Base-by-base conservation (phyloP, 345 rosid species). In the Salix viminalis region DNA sequence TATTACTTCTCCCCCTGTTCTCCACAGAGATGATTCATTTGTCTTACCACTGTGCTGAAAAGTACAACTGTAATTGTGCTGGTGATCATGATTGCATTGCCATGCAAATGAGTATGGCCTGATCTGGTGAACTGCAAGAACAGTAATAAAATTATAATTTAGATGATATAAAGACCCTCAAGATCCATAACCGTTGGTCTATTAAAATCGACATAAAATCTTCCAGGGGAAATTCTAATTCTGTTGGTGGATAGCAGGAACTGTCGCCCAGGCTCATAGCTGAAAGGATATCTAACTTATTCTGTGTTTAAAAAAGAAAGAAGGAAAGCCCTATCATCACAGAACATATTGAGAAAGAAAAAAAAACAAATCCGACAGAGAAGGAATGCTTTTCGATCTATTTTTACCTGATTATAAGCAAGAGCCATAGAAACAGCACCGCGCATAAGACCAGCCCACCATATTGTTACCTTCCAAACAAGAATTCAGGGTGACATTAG, bases 381-480 rank as follows among this genome's bases (percentile, higher is more conserved):
- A 50, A 79, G 72, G 54, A 68, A 75, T 13, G 28, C 6, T 6
- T 0, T 61, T 60, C 70, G 23, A 71, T 72, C 30, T 42, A 71
- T 5, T 32, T 6, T 70, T 83, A 90, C 99, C 94, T 93, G 94
- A 80, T 93, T 93, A 83, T 93, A 96, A 80, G 99, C 97, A 75
- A 96, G 99, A 65, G 99, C 99, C 92, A 96, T 88, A 5, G 99
- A 96, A 52, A 96, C 98, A 73, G 97, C 93, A 54, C 97, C 97
- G 19, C 99, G 98, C 97, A 93, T 95, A 26, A 95, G 90, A 77
- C 99, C 99, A 37, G 99, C 98, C 99, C 99, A 93, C 99, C 99
- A 95, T 79, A 95, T 91, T 60, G 89, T 88, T 72, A 90, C 82
- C 96, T 91, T 87, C 77, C 77, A 81, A 75, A 73, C 9, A 72